Evolutionary conservation across 495 filamentous ascomycete genomes (phyloP).

Genomic region (Daldinia bambusicola): DNA sequence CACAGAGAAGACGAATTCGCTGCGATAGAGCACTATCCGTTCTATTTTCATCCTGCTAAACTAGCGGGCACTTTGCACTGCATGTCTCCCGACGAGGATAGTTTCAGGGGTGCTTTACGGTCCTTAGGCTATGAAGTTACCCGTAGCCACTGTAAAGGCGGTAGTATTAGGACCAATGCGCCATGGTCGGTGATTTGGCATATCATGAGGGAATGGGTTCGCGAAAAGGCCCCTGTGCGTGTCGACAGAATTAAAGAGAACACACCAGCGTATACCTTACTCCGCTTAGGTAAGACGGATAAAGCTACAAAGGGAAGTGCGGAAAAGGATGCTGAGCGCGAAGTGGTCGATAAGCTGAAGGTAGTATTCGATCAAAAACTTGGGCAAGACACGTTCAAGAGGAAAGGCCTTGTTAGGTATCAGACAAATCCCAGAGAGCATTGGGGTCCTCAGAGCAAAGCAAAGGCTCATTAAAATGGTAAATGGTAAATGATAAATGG

Average conservation of each 20-base stretch:
- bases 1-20: slow-evolving; percentile 63
- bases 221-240: slow-evolving; percentile 79
- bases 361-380: slow-evolving; percentile 86
- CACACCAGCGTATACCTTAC: slow-evolving; percentile 74
- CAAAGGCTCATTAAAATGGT: slow-evolving; percentile 60
- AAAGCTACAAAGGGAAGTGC: slow-evolving; percentile 32
- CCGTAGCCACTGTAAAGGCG: slow-evolving; percentile 85
- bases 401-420: slow-evolving; percentile 78
- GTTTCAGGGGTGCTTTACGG: slow-evolving; percentile 80
- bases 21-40: slow-evolving; percentile 74
- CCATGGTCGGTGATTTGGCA: slow-evolving; percentile 92
- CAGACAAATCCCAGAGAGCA: slow-evolving; percentile 88
- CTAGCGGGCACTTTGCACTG: slow-evolving; percentile 81
- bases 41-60: slow-evolving; percentile 81
- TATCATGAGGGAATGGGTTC: slow-evolving; percentile 89
- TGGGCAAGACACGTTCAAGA: slow-evolving; percentile 68
- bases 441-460: slow-evolving; percentile 90
- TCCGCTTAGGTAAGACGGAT: slow-evolving; percentile 50
- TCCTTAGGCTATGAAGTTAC: slow-evolving; percentile 82
- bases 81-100: slow-evolving; percentile 73
- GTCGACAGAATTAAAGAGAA: slow-evolving; percentile 71
- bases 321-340: slow-evolving; percentile 30
- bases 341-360: slow-evolving; percentile 56
- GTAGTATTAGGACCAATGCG: slow-evolving; percentile 90
- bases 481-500: neutral